phyloP scores from a whole-genome alignment of 2,329 filamentous ascomycete genomes.

The Didymella pinodella region DNA sequence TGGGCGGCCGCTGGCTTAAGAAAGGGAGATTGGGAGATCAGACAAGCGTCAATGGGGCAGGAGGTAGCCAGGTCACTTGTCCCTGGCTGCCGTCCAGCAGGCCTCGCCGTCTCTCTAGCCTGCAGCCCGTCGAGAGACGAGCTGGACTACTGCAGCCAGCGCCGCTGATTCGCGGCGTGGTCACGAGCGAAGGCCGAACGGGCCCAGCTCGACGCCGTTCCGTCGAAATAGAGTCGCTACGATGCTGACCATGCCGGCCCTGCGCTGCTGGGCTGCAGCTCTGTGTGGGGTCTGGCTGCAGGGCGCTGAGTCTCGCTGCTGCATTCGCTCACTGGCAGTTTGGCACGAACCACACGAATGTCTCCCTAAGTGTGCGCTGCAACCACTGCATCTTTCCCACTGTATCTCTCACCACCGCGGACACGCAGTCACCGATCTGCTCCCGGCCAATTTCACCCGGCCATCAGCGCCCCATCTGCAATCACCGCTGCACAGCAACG shows the following conservation, averaged over 20 bases:
- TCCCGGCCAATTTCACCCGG: conserved; percentile 11
- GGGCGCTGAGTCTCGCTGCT: conserved; percentile 9
- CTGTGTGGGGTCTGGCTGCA: conserved; percentile 32
- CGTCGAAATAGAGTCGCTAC: conserved; percentile 3
- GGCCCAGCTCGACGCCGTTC: conserved; percentile 2
- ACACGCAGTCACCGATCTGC: background rate
- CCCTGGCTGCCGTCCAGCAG: conserved; percentile 22
- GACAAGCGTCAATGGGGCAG: conserved; percentile 20
- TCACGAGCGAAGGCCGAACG: conserved; percentile 10
- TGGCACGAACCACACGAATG: background rate
- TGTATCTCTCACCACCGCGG: background rate
- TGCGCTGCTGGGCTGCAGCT: conserved; percentile 21
- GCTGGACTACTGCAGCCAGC: conserved; percentile 7
- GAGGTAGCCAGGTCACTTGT: conserved; percentile 5
- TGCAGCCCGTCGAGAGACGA: conserved; percentile 3
- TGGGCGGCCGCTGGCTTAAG: conserved; percentile 12
- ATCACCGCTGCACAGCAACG: conserved; percentile 23
- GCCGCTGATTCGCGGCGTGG: conserved; percentile 16
- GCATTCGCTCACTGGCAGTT: background rate
- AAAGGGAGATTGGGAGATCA: conserved; percentile 21
- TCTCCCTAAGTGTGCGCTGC: background rate
- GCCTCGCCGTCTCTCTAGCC: background rate
- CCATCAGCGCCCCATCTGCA: conserved; percentile 15
- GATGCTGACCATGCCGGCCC: conserved; percentile 7
- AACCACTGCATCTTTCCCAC: background rate